Conservation (phyloP, 2,329 filamentous ascomycete species). For the Colletotrichum cuscutae region DNA sequence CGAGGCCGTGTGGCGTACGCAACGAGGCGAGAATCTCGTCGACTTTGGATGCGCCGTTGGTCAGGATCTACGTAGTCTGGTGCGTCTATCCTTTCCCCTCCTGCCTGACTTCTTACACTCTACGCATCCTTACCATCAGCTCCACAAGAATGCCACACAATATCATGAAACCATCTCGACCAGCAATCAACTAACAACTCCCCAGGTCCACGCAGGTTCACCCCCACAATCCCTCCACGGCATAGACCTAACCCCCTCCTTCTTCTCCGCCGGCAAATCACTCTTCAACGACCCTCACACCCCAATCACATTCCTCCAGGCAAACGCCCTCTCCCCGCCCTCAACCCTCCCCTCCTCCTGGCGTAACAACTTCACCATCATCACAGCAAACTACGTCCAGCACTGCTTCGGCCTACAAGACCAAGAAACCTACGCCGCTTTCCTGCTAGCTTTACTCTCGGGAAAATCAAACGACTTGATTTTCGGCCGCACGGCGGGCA, state of each 20-base stretch:
- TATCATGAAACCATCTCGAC: too few species aligned
- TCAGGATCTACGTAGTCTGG: not conserved
- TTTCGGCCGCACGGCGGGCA: not conserved
- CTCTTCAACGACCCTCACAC: not conserved
- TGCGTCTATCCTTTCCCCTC: not conserved
- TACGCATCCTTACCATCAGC: too few species aligned
- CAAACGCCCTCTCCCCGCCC: not conserved
- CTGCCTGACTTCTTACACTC: too few species aligned
- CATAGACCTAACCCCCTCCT: not conserved
- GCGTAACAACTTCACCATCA: not conserved
- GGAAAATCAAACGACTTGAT: not conserved
- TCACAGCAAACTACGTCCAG: not conserved
- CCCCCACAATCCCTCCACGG: not conserved
- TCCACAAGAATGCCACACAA: too few species aligned
- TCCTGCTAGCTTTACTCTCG: not conserved
- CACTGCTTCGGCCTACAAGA: not conserved
- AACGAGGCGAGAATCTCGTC: not conserved
- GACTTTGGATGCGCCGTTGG: not conserved
- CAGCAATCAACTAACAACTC: not conserved
- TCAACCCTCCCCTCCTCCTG: not conserved
- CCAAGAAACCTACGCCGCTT: not conserved
- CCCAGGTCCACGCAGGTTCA: not conserved
- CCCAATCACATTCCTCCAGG: not conserved
- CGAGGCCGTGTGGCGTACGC: not conserved
- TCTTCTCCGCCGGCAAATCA: not conserved